These are phyloP conservation scores for Nothophaeocryptopus gaeumannii DNA, from an alignment of 2,329 filamentous ascomycete genomes.

Conservation along the genomic window DNA sequence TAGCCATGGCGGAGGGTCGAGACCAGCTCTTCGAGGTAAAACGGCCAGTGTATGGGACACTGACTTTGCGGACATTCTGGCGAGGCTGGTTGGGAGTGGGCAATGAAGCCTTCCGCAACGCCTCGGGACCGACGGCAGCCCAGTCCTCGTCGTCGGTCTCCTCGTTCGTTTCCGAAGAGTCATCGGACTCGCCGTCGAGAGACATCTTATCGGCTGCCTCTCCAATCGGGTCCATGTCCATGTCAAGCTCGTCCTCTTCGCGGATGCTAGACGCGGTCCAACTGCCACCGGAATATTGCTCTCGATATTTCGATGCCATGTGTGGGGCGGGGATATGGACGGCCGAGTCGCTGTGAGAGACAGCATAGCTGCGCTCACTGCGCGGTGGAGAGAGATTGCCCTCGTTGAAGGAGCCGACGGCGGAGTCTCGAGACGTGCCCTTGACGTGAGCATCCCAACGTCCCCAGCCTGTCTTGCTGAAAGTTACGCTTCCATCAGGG, in stretches of 20 bases:
- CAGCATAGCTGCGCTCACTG: conserved; percentile 43
- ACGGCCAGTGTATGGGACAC: conserved; percentile 28
- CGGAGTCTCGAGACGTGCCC: conserved; percentile 45
- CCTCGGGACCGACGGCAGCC: conserved; percentile 82
- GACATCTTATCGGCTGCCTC: conserved; percentile 96
- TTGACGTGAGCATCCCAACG: conserved; percentile 83
- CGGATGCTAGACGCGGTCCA: conserved; percentile 70
- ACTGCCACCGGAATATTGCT: conserved; percentile 53
- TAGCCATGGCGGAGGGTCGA: conserved; percentile 21
- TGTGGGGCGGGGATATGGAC: conserved; percentile 32
- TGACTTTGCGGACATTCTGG: conserved; percentile 32
- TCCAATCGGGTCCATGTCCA: conserved; percentile 66
- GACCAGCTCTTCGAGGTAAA: conserved; percentile 27
- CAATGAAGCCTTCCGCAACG: conserved; percentile 65
- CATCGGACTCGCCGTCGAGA: conserved; percentile 55
- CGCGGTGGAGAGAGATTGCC: conserved; percentile 48
- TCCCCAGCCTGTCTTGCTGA: conserved; percentile 96
- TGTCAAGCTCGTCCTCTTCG: conserved; percentile 54
- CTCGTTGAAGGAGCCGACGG: conserved; percentile 38
- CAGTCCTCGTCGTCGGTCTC: conserved; percentile 95
- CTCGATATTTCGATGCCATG: conserved; percentile 25
- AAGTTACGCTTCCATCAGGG: conserved; percentile 69
- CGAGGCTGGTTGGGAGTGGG: conserved; percentile 30
- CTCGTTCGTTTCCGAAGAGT: conserved; percentile 49
- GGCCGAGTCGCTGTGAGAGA: conserved; percentile 34